Evolutionary conservation across 495 filamentous ascomycete species (phyloP).

Genomic region (Penicillium subrubescens): DNA sequence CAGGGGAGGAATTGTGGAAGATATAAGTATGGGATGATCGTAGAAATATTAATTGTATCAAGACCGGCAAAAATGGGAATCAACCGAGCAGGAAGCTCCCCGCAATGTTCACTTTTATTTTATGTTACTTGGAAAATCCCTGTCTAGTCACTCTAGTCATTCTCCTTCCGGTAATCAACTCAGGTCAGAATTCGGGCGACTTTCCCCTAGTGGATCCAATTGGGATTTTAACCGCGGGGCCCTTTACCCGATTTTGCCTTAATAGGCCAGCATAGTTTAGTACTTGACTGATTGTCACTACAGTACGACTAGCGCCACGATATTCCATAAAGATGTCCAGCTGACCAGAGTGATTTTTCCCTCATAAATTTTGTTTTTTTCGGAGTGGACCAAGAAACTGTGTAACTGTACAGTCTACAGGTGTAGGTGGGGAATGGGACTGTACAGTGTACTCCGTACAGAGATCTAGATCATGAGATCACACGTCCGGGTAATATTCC

Average conservation of each 20-base stretch:
- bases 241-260: constrained; percentile 26
- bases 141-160: too few species aligned
- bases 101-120: constrained; percentile 1
- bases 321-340: not conserved
- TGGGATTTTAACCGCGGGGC: constrained; percentile 30
- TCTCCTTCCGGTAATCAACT: not conserved
- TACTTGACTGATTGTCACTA: not conserved
- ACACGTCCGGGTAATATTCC: not conserved
- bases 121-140: not conserved
- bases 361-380: not conserved
- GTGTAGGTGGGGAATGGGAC: not conserved
- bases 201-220: constrained; percentile 19
- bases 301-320: not conserved
- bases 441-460: not conserved
- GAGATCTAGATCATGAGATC: not conserved
- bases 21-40: constrained; percentile 3
- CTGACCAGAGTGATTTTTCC: not conserved
- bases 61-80: constrained; percentile 10
- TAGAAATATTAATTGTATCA: too few species aligned
- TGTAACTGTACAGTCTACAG: not conserved
- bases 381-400: not conserved
- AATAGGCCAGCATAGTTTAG: not conserved
- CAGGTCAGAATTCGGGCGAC: not conserved
- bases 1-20: not conserved
- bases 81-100: constrained; percentile 20